Evolutionary conservation across 345 rosid genomes (phyloP).

Genomic region (Brassica nigra): DNA sequence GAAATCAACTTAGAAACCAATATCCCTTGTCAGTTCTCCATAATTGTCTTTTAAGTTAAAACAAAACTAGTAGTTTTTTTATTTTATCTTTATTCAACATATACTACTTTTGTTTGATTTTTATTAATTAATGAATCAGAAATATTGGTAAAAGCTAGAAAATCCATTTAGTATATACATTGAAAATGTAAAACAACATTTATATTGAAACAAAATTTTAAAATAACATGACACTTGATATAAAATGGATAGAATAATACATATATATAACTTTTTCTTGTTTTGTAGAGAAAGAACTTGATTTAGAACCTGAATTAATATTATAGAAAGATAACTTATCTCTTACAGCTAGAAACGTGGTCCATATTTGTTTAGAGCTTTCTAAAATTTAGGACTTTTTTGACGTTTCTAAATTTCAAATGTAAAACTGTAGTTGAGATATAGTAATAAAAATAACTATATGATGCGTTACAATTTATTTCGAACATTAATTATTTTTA

Average conservation of each 20-base stretch:
- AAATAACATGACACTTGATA: too few relatives aligned
- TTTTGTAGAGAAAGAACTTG: not conserved
- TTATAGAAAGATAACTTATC: not conserved
- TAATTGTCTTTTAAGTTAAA: not conserved
- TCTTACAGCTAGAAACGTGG: not conserved
- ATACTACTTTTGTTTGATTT: too few relatives aligned
- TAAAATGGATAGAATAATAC: too few relatives aligned
- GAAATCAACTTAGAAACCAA: not conserved
- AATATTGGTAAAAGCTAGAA: too few relatives aligned
- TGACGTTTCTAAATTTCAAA: not conserved
- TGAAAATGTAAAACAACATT: too few relatives aligned
- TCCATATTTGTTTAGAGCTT: not conserved
- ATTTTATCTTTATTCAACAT: too few relatives aligned
- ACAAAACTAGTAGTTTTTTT: too few relatives aligned
- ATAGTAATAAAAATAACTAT: not conserved
- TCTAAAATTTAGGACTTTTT: not conserved
- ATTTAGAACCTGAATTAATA: too few relatives aligned
- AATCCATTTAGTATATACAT: too few relatives aligned
- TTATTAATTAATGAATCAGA: too few relatives aligned
- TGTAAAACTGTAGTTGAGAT: not conserved
- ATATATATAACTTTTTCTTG: too few relatives aligned
- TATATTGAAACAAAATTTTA: too few relatives aligned
- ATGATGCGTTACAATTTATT: not conserved
- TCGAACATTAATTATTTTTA: not conserved
- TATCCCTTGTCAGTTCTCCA: not conserved